Conservation (phyloP, 768 basidiomycete species). For the Termitomyces sp. region DNA sequence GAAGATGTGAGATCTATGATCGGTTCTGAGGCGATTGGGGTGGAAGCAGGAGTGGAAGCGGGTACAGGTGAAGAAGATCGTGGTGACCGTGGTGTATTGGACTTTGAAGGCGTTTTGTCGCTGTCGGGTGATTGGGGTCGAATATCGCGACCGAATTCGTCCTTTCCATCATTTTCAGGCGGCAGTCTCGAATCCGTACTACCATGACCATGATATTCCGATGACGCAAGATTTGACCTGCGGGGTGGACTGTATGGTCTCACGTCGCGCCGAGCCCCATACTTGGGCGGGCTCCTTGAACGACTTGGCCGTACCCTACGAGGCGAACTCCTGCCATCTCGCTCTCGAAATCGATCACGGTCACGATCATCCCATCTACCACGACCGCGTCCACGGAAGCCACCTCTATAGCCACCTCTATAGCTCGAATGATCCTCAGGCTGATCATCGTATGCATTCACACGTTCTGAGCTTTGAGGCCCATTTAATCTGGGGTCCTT, state of each 20-base stretch:
- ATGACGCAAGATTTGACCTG: constrained; percentile 30
- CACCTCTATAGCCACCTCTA: constrained; percentile 51
- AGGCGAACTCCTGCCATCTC: constrained; percentile 33
- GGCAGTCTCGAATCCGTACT: constrained; percentile 14
- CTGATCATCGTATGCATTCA: constrained; percentile 41
- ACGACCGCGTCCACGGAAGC: constrained; percentile 49
- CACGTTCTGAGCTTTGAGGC: constrained; percentile 45
- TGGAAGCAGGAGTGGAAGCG: constrained; percentile 12
- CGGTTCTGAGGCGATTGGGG: constrained; percentile 19
- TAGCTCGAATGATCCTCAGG: constrained; percentile 42
- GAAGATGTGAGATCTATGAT: constrained; percentile 37
- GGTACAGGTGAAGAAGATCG: constrained; percentile 14
- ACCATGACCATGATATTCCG: constrained; percentile 18
- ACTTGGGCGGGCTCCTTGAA: constrained; percentile 69
- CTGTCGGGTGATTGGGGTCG: constrained; percentile 45
- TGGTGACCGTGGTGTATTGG: constrained; percentile 16
- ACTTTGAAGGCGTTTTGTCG: constrained; percentile 20
- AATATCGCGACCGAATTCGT: constrained; percentile 86
- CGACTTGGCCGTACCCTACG: constrained; percentile 54
- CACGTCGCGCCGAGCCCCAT: constrained; percentile 41
- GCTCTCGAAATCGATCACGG: constrained; percentile 47
- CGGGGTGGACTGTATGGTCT: constrained; percentile 58
- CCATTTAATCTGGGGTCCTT: constrained; percentile 40
- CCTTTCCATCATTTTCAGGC: constrained; percentile 45
- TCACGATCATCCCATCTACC: constrained; percentile 58